Base-by-base conservation (phyloP, 192 early-diverging fungal species). In the Backusella mclennaniae region DNA sequence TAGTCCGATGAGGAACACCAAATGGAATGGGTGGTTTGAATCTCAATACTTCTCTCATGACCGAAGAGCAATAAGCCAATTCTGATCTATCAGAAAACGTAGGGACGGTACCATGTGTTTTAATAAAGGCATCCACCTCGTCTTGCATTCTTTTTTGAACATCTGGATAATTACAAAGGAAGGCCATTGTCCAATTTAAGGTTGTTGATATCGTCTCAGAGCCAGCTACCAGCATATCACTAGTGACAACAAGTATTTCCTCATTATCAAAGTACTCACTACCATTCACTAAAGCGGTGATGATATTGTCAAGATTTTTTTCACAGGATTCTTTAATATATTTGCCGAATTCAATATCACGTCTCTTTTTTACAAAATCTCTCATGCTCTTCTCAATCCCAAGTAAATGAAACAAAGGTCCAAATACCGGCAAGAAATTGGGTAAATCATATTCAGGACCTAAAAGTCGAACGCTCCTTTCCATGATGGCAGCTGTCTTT, bases 161-260 rank as follows among this genome's bases (percentile, higher is more conserved):
- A 9, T 52, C 38, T 29, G 70, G 41, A n/a, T 52, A 42, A 17
- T 49, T 21, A 19, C 21, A 44, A 17, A 72, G 15, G 3, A n/a
- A 14, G 0, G 0, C 17, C 21, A 72, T 49, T 29, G 39, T 35
- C 70, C 70, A 72, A 0, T 41, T 49, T 31, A 71, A 33, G 0
- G 44, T 71, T 1, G 41, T 41, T 15, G 70, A 38, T 44, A 71
- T 46, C 31, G 70, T 71, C 17, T 71, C 70, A 8, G 70, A 42
- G 3, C 70, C 70, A 35, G 70, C 70, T 5, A 29, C 70, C 15
- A 71, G 6, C 41, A 71, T 26, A 26, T 71, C 70, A 73, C 73
- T 73, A 2, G 39, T 26, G 6, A 39, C 14, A 26, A 73, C 73
- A 41, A 36, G 39, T 41, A 63, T 39, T 11, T 73, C 73, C 36